Evolutionary conservation across 2,329 filamentous ascomycete genomes (phyloP), one percentile per base, ranked within the genome.

Genomic region (Cordyceps tenuipes): DNA sequence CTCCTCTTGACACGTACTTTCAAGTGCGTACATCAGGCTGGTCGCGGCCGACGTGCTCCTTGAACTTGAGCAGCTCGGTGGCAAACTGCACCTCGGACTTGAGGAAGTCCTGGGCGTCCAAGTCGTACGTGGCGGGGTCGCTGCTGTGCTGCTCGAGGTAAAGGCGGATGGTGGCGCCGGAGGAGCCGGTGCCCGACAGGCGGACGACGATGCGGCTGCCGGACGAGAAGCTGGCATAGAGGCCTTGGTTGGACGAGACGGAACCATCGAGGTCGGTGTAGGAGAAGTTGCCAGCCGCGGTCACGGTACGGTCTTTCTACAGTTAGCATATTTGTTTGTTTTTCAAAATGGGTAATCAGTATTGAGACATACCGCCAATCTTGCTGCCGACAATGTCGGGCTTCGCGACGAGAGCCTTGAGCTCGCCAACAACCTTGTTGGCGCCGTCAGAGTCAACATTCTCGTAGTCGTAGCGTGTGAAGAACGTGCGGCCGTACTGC

Each of bases 201-300:
- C 94, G 89, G 61, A 97, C 91, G 57, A 99, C 91, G 63, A 97
- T 93, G 66, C 94, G 89, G 78, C 90, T 96, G 64, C 93, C 93
- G 62, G 95, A 92, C 59, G 91, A 91, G 76, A 97, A 97, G 75
- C 90, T 89, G 73, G 92, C 89, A 72, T 90, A 99, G 67, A 99
- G 86, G 65, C 94, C 94, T 79, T 99, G 94, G 80, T 97, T 95
- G 72, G 91, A 90, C 70, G 91, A 89, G 59, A 97, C 90, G 65
- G 91, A 96, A 63, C 93, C 94, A 70, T 99, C 94, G n/a, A 99
- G 86, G 71, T 99, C 94, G 9, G 91, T 97, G 83, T 99, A 99
- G 36, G 90, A 91, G 76, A 99, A 99, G 82, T 99, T 92, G 66
- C 92, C 94, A 7, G 92, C 93, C 68, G 95, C 90, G 54, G 85